Evolutionary conservation across 2,329 filamentous ascomycete genomes (phyloP), one percentile per base, ranked within the genome.

Genomic region (Aspergillus chevalieri): DNA sequence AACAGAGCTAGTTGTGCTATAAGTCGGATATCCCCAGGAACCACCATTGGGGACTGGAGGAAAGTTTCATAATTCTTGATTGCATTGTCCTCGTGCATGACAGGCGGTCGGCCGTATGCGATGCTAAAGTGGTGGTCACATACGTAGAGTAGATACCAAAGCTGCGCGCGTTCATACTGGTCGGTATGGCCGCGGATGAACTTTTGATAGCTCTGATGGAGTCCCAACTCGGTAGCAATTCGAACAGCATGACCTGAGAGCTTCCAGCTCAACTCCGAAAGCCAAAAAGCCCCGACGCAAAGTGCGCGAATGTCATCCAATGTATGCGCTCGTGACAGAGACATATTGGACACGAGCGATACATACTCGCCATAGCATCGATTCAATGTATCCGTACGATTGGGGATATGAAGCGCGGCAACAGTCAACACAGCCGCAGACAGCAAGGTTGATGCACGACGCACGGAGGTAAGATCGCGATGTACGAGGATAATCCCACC

Each of bases 61-160:
- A 83, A 79, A 1, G 72, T 69, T 46, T 83, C 78, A 68, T 79
- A 79, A 4, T 79, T 79, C 45, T 79, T 75, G 36, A 83, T 79
- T 0, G 78, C 76, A 12, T 72, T 65, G 47, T 84, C 79, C 46
- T 83, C 80, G 24, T 78, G 77, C 0, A 83, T 78, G 7, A 82
- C 76, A 0, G 79, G 77, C 1, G 79, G 78, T 2, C 82, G 71
- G 2, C 80, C 79, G 47, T 84, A 83, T 0, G 82, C 67, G 19
- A 82, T 83, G 15, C 79, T 81, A 24, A 84, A 79, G 61, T 85
- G 82, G 52, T 84, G 82, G 57, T 85, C 82, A 57, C 81, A 84
- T 1, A 84, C 80, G 57, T 84, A 85, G 0, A 83, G 65, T 30
- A 83, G 61, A 61, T 83, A 84, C 81, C 81, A 84, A 10, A 84